Evolutionary conservation across 225 moss, liverwort and hornwort species (phyloP).

Genomic region (Climacium dendroides): DNA sequence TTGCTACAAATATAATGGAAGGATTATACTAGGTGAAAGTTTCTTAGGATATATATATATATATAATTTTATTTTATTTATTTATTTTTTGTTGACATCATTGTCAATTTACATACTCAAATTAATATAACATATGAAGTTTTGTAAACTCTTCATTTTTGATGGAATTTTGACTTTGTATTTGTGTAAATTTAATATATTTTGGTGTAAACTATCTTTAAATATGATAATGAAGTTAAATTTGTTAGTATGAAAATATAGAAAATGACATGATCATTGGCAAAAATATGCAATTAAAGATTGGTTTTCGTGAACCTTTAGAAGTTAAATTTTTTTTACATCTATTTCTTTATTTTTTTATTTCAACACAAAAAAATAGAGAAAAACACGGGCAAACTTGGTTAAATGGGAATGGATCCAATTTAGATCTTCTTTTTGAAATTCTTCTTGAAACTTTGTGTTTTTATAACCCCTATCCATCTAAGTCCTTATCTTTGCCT

Average conservation of each 20-base stretch:
- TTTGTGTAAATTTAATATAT: neutral
- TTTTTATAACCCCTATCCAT: rapidly evolving
- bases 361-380: neutral
- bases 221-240: too few relatives aligned
- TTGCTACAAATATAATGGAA: neutral
- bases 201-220: rapidly evolving
- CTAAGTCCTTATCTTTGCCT: rapidly evolving
- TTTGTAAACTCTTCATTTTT: neutral
- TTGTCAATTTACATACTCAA: too few relatives aligned
- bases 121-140: neutral
- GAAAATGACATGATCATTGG: neutral
- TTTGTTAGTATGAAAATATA: neutral
- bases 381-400: rapidly evolving
- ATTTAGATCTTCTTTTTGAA: neutral
- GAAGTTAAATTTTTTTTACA: neutral
- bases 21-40: neutral
- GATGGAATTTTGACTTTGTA: neutral
- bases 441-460: neutral
- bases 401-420: rapidly evolving
- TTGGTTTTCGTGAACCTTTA: neutral
- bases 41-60: neutral
- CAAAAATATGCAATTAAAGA: rapidly evolving
- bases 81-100: too few relatives aligned
- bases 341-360: too few relatives aligned
- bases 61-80: too few relatives aligned